These are phyloP conservation scores for Ophiostoma pallidulum DNA, from an alignment of 2,329 filamentous ascomycete species.

Conservation along the genomic window DNA sequence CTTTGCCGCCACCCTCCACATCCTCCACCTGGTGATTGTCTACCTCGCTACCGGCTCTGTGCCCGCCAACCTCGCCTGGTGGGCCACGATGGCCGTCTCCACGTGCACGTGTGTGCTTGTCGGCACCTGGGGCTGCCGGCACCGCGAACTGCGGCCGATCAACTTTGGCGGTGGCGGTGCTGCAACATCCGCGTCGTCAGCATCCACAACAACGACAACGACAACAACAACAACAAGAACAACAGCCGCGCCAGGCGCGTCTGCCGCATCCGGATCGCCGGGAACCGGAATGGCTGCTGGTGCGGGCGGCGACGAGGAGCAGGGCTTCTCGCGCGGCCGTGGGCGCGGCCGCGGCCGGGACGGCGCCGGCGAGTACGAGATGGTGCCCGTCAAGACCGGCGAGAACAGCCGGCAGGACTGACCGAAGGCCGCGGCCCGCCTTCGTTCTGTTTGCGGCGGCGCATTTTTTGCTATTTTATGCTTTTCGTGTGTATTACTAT, in stretches of 20 bases:
- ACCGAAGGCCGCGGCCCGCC: not conserved
- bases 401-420: constrained; percentile 10
- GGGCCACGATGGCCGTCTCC: constrained; percentile 50
- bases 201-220: constrained; percentile 11
- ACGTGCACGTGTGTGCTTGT: constrained; percentile 43
- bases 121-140: constrained; percentile 85
- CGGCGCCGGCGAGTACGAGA: constrained; percentile 54
- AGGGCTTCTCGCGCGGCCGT: constrained; percentile 40
- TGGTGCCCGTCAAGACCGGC: constrained; percentile 42
- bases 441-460: too few relatives aligned
- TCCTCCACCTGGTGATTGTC: constrained; percentile 31
- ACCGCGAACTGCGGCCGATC: constrained; percentile 81
- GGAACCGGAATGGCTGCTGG: too few relatives aligned
- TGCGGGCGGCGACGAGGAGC: constrained; percentile 33
- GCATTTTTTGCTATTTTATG: not conserved
- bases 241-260: constrained; percentile 7
- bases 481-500: not conserved
- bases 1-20: constrained; percentile 71
- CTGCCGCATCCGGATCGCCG: constrained; percentile 15
- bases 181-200: constrained; percentile 18
- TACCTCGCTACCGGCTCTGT: constrained; percentile 68
- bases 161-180: constrained; percentile 60
- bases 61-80: constrained; percentile 79
- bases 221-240: constrained; percentile 15
- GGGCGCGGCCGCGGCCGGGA: constrained; percentile 45